These are phyloP conservation scores for Globisporangium paroecandrum DNA, from an alignment of 352 stramenopile species.

Conservation along the genomic window DNA sequence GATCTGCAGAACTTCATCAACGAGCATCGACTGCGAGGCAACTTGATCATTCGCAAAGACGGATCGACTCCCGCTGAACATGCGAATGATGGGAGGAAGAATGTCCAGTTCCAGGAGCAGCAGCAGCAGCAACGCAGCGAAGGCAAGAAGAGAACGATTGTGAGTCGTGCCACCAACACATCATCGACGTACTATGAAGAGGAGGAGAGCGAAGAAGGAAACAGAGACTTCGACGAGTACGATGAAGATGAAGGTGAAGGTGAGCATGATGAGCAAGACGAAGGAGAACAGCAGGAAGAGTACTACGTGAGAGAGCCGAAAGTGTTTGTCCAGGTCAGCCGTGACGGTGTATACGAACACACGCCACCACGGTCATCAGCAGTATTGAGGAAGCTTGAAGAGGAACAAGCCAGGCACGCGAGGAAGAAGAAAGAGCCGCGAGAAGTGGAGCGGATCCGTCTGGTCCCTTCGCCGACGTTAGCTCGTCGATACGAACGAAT, in stretches of 20 bases:
- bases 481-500: conserved; percentile 44
- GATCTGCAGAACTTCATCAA: conserved; percentile 83
- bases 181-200: conserved; percentile 16
- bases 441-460: conserved; percentile 47
- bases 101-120: conserved; percentile 23
- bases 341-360: conserved; percentile 38
- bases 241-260: conserved; percentile 24
- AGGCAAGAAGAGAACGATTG: conserved; percentile 16
- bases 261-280: conserved; percentile 18
- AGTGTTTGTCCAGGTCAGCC: conserved; percentile 46
- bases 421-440: conserved; percentile 23
- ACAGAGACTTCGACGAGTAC: conserved; percentile 17
- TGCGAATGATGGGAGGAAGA: conserved; percentile 7
- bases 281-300: conserved; percentile 23
- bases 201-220: conserved; percentile 27
- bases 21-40: conserved; percentile 68
- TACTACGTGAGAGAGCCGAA: conserved; percentile 33
- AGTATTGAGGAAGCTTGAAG: conserved; percentile 33
- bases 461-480: conserved; percentile 43
- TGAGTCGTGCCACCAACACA: conserved; percentile 23
- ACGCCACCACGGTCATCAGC: conserved; percentile 25
- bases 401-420: conserved; percentile 24
- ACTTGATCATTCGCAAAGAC: conserved; percentile 51
- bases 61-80: conserved; percentile 9
- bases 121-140: conserved; percentile 3